Base-by-base conservation (phyloP, 139 green algal species). In the Astrephomene gubernaculifera region DNA sequence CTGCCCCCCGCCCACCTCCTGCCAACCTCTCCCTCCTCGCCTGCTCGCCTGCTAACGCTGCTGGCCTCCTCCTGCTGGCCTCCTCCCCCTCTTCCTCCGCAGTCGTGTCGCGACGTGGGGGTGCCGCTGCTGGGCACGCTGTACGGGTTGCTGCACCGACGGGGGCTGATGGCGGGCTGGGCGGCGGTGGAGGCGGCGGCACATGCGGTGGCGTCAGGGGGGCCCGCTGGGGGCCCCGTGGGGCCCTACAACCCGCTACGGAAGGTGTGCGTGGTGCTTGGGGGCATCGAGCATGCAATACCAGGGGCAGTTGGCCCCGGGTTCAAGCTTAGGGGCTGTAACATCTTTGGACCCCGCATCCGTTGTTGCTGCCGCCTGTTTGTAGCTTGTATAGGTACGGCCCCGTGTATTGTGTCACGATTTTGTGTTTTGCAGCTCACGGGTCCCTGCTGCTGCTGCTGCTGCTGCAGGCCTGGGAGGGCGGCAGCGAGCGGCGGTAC, bases 401-500 rank as follows among this genome's bases (percentile, higher is more conserved):
- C 12, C 49, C 49, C 49, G 12, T 57, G 49, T 25, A n/a, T n/a
- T n/a, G n/a, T n/a, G n/a, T n/a, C n/a, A n/a, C n/a, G n/a, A n/a
- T n/a, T n/a, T n/a, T n/a, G n/a, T n/a, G 49, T 57, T 57, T 57
- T 57, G 49, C 49, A 57, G 49, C 14, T 17, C 49, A 57, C 49
- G 49, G 12, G 49, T 17, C 49, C 14, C 49, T 57, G 49, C 49
- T 71, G 3, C 63, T 39, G 63, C 71, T 24, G 71, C 24, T 64
- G 44, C 68, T n/a, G 8, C n/a, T 9, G 73, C 73, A 81, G 73
- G 73, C 22, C 7, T 81, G 73, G 73, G 73, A 81, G 53, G 6
- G 9, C 0, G 24, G 19, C 19, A 7, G 29, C 35, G 73, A 81
- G 4, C 73, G 52, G 53, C 73, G 53, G 24, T 27, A 69, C 33